Evolutionary conservation across 305 asterid genomes (phyloP).

Genomic region (Caryopteris hybrid): DNA sequence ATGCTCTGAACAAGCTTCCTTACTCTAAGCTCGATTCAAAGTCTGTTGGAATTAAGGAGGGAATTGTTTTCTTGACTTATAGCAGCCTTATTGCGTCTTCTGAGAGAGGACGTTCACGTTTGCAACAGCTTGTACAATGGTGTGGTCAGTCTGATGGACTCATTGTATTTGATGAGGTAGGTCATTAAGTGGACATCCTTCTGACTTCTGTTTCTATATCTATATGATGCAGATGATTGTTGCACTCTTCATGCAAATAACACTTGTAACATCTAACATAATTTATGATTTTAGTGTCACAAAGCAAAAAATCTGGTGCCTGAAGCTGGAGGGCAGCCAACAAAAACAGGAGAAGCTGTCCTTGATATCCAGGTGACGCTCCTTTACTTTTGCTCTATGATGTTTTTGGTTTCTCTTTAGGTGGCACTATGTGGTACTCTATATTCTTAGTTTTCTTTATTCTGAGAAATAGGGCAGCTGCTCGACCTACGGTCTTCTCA

Average conservation of each 20-base stretch:
- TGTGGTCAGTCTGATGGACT: constrained; percentile 87
- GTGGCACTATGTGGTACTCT: constrained; percentile 3
- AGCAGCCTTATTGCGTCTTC: constrained; percentile 99
- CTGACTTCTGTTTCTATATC: constrained; percentile 17
- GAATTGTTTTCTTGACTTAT: constrained; percentile 92
- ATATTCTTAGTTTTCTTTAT: not conserved
- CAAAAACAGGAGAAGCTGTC: constrained; percentile 99
- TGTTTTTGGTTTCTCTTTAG: not conserved
- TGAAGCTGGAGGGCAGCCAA: constrained; percentile 94
- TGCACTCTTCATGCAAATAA: constrained; percentile 21
- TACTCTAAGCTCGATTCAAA: constrained; percentile 97
- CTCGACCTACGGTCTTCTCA: constrained; percentile 8
- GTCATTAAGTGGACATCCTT: constrained; percentile 7
- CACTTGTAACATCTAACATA: constrained; percentile 1
- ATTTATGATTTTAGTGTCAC: constrained; percentile 69
- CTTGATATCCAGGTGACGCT: constrained; percentile 88
- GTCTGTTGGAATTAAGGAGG: constrained; percentile 78
- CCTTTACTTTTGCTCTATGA: constrained; percentile 15
- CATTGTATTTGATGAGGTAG: constrained; percentile 91
- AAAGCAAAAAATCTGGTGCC: constrained; percentile 98
- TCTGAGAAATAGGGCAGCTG: not conserved
- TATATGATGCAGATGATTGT: constrained; percentile 6
- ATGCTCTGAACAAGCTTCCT: constrained; percentile 97
- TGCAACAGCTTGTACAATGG: constrained; percentile 96
- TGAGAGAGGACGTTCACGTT: constrained; percentile 90